phyloP scores from a whole-genome alignment of 768 basidiomycete species.

The Lactarius deliciosus region DNA sequence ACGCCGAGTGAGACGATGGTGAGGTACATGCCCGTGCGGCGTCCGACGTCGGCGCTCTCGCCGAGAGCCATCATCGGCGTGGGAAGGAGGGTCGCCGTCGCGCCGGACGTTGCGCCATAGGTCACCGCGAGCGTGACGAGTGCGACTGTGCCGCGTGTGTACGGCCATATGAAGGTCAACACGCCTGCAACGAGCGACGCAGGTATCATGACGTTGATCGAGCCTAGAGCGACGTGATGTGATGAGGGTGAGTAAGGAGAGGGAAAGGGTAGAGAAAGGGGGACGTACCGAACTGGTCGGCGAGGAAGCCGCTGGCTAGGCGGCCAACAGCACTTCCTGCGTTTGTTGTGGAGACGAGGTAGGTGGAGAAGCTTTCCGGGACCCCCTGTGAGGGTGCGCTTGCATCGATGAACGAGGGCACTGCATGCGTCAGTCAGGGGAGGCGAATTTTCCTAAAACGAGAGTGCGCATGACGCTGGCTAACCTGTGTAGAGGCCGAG shows the following conservation, averaged over 20 bases:
- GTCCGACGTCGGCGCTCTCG: conserved; percentile 57
- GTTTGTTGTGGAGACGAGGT: conserved; percentile 68
- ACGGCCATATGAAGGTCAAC: conserved; percentile 73
- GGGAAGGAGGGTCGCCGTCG: conserved; percentile 55
- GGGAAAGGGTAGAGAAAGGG: not conserved
- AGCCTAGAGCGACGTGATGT: conserved; percentile 43
- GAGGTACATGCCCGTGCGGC: conserved; percentile 63
- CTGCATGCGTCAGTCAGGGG: conserved; percentile 35
- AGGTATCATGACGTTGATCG: conserved; percentile 68
- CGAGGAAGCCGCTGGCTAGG: conserved; percentile 49
- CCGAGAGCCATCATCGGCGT: conserved; percentile 65
- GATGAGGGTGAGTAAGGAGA: not conserved
- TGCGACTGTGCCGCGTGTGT: conserved; percentile 43
- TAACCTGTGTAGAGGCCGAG: conserved; percentile 61
- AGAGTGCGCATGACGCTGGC: not conserved
- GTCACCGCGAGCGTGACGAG: conserved; percentile 55
- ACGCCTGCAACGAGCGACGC: conserved; percentile 55
- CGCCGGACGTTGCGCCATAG: conserved; percentile 67
- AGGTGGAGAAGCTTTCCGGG: conserved; percentile 52
- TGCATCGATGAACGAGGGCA: conserved; percentile 66
- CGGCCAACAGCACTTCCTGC: conserved; percentile 64
- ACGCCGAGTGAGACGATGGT: conserved; percentile 61
- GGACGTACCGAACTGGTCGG: conserved; percentile 52
- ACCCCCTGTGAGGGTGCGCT: conserved; percentile 55
- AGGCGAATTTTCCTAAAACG: not conserved